Evolutionary conservation across 2,329 filamentous ascomycete species (phyloP).

Genomic region (Calonectria pteridis): DNA sequence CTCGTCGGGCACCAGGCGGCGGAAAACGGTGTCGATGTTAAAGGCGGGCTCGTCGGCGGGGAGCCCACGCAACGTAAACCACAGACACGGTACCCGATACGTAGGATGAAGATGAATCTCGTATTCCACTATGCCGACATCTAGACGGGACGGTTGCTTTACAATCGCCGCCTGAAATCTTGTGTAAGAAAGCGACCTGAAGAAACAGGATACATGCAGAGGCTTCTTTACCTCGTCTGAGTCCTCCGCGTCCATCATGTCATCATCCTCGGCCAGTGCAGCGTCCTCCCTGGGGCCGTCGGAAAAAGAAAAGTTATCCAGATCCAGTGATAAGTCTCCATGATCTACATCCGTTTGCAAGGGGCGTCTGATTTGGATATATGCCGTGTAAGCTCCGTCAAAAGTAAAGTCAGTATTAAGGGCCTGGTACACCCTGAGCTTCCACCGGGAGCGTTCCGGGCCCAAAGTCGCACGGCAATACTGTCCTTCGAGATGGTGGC

Average conservation of each 20-base stretch:
- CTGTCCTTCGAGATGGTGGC: constrained; percentile 70
- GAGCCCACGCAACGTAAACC: constrained; percentile 76
- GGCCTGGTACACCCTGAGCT: constrained; percentile 64
- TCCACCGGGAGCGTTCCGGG: constrained; percentile 65
- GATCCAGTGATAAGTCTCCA: constrained; percentile 59
- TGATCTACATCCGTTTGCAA: constrained; percentile 60
- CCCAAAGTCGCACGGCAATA: constrained; percentile 72
- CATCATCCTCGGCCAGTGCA: constrained; percentile 52
- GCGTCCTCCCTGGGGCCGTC: constrained; percentile 35
- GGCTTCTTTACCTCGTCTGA: constrained; percentile 61
- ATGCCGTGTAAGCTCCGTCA: constrained; percentile 62
- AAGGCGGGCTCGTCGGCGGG: constrained; percentile 68
- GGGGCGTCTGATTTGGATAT: constrained; percentile 68
- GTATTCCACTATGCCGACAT: constrained; percentile 70
- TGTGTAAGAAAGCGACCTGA: constrained; percentile 35
- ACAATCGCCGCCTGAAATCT: constrained; percentile 55
- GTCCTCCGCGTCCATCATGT: constrained; percentile 65
- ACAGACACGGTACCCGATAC: constrained; percentile 81
- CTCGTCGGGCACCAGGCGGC: constrained; percentile 75
- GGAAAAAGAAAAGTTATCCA: constrained; percentile 61
- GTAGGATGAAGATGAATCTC: constrained; percentile 81
- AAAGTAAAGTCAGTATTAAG: constrained; percentile 59
- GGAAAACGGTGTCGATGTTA: constrained; percentile 77
- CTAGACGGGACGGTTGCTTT: constrained; percentile 46
- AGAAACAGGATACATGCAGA: constrained; percentile 19